These are phyloP conservation scores for Hericium erinaceus DNA, from an alignment of 768 basidiomycete genomes.

Conservation along the genomic window DNA sequence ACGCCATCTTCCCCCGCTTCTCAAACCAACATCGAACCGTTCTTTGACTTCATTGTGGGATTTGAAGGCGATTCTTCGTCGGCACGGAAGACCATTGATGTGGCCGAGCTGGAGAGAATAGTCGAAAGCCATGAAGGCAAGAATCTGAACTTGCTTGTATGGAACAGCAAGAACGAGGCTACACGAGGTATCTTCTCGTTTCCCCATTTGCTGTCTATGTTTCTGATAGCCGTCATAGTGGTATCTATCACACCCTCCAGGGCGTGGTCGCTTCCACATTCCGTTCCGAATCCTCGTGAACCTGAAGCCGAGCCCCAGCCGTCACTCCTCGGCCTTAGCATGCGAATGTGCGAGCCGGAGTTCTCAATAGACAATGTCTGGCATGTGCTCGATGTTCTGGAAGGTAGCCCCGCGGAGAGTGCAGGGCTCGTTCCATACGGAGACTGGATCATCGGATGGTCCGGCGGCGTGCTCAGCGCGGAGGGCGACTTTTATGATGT, in stretches of 20 bases:
- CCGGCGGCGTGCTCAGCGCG: constrained; percentile 81
- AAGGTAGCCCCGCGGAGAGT: constrained; percentile 93
- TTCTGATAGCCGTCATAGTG: constrained; percentile 34
- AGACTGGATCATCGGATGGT: constrained; percentile 81
- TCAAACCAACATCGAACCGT: constrained; percentile 76
- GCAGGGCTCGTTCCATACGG: constrained; percentile 92
- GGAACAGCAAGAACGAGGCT: constrained; percentile 72
- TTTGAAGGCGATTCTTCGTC: constrained; percentile 62
- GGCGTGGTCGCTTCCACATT: constrained; percentile 56
- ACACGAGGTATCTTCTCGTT: constrained; percentile 47
- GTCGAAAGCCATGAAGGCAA: constrained; percentile 76
- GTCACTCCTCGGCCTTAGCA: constrained; percentile 86
- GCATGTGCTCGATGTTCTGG: constrained; percentile 95
- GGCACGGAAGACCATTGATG: constrained; percentile 50
- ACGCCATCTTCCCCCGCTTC: constrained; percentile 86
- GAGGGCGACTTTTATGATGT: constrained; percentile 97
- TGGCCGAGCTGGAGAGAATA: constrained; percentile 63
- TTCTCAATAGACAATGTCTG: constrained; percentile 88
- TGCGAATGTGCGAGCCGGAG: constrained; percentile 89
- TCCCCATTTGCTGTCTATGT: not conserved
- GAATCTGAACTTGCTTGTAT: constrained; percentile 63
- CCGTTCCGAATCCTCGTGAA: constrained; percentile 29
- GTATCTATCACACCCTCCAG: constrained; percentile 81
- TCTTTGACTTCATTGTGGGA: constrained; percentile 96
- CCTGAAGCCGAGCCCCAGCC: constrained; percentile 49